Base-by-base conservation (phyloP, 352 stramenopile genomes). In the Phytophthora pluvialis region DNA sequence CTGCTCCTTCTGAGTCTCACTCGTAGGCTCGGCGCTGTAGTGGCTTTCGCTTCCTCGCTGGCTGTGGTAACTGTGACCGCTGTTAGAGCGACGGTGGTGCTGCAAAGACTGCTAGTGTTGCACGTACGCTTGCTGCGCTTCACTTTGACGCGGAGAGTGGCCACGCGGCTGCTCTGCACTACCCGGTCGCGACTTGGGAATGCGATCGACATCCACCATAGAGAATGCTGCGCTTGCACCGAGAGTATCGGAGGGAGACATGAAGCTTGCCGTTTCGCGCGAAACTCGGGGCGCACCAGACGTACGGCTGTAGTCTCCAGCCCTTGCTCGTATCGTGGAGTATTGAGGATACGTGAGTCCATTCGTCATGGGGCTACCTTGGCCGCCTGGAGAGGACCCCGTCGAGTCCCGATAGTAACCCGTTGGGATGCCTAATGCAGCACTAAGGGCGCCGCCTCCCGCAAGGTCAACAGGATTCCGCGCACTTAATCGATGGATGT, bases 171-270 rank as follows among this genome's bases (percentile, higher is more conserved):
- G 56, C 5, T 79, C 67, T 5, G 43, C 53, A 28, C 36, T 74
- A 7, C 49, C 48, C 9, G 51, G 26, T 21, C 75, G 43, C 10
- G 54, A 53, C 7, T 49, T 72, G 2, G 70, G 71, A 44, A 83
- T 80, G 12, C 83, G 76, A 36, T 91, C 83, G 25, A 88, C 80
- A 52, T 86, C 78, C 56, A 86, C 69, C 78, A 89, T 88, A 1
- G 80, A 89, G 49, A 90, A 88, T 3, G 68, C 69, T n/a, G 77
- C 67, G 42, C 60, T 64, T 5, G 60, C 43, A 26, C 63, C 53
- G 10, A 62, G 48, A 39, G 60, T 60, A 35, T 73, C 59, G 1
- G 55, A 56, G 9, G 54, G 26, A 40, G 62, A 72, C 35, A 67
- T 70, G 21, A 72, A 77, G 35, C 55, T 71, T n/a, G 62, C 60